Evolutionary conservation across 2,329 filamentous ascomycete genomes (phyloP), one percentile per base, ranked within the genome.

Genomic region (Fusarium palustre): DNA sequence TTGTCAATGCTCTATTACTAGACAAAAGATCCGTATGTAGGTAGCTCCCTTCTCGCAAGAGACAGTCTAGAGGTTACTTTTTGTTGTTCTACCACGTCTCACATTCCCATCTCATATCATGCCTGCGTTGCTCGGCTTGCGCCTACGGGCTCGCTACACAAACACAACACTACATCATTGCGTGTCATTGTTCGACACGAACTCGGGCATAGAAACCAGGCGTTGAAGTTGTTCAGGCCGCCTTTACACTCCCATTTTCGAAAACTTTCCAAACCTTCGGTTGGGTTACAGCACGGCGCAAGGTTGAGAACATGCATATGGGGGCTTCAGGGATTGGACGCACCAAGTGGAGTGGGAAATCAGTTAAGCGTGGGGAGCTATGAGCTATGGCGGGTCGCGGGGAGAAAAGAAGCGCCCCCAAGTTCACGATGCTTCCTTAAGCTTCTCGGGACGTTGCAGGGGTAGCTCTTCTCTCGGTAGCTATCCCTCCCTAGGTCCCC

Each of bases 381-480:
- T 36, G 65, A 74, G 72, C 72, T 74, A 66, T 70, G 59, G 68
- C 70, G 72, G 72, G 72, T 63, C 59, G 62, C 62, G 62, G 66
- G 64, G 48, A 56, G 62, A 52, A 36, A 30, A n/a, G 48, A 50
- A 50, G 48, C 33, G 34, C 34, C 33, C 18, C 48, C 33, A 52
- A 52, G 24, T 52, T 41, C 48, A 41, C 48, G 48, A 52, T 52
- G 34, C 48, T 52, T 52, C 48, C 48, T 52, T 52, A 52, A 52
- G 48, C 61, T 61, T 46, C 45, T 58, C 64, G 70, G 67, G 63
- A 59, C 46, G 61, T 46, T 70, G 53, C 72, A 74, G 68, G 72
- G 71, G 61, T 73, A 74, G 72, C 68, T 64, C 55, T 25, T 69
- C 66, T 66, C 52, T 73, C 66, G 71, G 68, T 74, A 69, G 56